Conservation (phyloP, 208 protist species). For the Leptomonas pyrrhocoris region DNA sequence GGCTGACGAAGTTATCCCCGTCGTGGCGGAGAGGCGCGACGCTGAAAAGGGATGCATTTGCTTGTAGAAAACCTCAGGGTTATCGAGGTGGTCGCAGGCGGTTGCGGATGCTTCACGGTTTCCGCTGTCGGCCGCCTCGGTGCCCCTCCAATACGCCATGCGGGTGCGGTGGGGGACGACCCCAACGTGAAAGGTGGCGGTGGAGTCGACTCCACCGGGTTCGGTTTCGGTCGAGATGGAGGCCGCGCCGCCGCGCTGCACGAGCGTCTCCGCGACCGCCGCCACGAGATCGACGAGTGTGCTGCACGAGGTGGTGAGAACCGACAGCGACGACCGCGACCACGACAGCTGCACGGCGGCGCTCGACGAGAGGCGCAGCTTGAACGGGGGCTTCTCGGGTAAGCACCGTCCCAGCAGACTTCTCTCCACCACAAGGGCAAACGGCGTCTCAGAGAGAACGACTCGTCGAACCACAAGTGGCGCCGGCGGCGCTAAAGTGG, state of each 20-base stretch:
- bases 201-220: background rate
- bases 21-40: background rate
- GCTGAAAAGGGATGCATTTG: conserved; percentile 25
- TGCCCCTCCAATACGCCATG: conserved; percentile 4
- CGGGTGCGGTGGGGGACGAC: conserved; percentile 26
- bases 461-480: background rate
- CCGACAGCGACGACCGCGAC: conserved; percentile 34
- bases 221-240: background rate
- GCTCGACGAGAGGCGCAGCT: conserved; percentile 13
- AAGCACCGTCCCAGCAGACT: conserved; percentile 25
- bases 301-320: conserved; percentile 22
- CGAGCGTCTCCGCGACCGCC: conserved; percentile 10
- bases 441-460: conserved; percentile 13
- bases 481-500: background rate
- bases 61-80: conserved; percentile 11
- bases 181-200: conserved; percentile 18
- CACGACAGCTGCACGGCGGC: conserved; percentile 18
- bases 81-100: background rate
- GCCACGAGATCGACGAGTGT: conserved; percentile 19
- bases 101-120: background rate
- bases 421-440: conserved; percentile 21
- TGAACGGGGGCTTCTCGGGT: conserved; percentile 21
- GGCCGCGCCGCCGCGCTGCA: background rate
- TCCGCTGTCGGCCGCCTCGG: background rate
- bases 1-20: background rate